These are phyloP conservation scores for Phoma sp. DNA, from an alignment of 2,329 filamentous ascomycete species.

Conservation along the genomic window DNA sequence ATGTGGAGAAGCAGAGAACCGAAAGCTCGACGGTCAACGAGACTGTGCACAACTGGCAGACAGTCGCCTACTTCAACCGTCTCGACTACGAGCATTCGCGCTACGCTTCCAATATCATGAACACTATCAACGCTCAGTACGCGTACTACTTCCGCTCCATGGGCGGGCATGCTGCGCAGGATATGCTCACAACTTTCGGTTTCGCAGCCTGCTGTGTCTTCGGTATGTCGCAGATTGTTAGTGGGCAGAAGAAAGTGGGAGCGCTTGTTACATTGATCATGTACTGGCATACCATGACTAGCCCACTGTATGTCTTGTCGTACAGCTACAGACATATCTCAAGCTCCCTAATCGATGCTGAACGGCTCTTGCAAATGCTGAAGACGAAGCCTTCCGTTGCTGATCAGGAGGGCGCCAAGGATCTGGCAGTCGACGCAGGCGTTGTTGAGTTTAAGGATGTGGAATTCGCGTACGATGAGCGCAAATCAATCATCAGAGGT, in stretches of 20 bases:
- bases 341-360: conserved; percentile 67
- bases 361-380: conserved; percentile 65
- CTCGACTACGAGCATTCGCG: conserved; percentile 59
- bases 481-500: conserved; percentile 58
- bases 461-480: conserved; percentile 61
- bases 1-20: conserved; percentile 54
- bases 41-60: conserved; percentile 66
- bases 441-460: conserved; percentile 63
- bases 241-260: conserved; percentile 60
- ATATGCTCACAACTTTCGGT: conserved; percentile 56
- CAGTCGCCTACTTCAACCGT: conserved; percentile 66
- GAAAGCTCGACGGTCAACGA: conserved; percentile 64
- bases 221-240: conserved; percentile 60
- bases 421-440: conserved; percentile 55
- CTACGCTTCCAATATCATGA: conserved; percentile 53
- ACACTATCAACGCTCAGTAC: conserved; percentile 45
- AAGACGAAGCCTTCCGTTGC: conserved; percentile 63
- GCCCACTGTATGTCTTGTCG: conserved; percentile 59
- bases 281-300: conserved; percentile 64
- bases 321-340: conserved; percentile 58
- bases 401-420: conserved; percentile 48
- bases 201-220: conserved; percentile 59
- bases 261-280: conserved; percentile 69
- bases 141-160: conserved; percentile 41
- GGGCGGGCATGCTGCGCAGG: conserved; percentile 51